phyloP scores from a whole-genome alignment of 495 filamentous ascomycete genomes.

The Penicillium canescens region DNA sequence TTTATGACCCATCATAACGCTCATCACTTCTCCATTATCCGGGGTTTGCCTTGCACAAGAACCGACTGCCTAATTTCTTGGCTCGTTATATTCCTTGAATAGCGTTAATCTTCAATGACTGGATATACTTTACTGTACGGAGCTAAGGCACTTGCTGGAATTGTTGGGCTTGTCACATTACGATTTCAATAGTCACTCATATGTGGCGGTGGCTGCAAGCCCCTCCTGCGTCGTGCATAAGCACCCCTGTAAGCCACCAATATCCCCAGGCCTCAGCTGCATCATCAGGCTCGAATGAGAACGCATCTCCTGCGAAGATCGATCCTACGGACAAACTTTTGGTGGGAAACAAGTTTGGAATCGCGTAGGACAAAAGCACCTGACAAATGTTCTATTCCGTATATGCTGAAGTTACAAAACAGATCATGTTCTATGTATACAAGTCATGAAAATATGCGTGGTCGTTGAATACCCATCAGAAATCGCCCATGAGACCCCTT shows the following conservation, averaged over 20 bases:
- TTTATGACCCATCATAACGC: neutral
- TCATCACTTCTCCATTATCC: neutral
- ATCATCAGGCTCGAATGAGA: neutral
- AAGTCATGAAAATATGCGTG: neutral
- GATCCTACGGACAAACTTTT: no score
- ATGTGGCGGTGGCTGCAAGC: neutral
- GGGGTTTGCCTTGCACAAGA: no score
- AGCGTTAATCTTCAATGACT: neutral
- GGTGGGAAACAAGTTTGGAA: neutral
- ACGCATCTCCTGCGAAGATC: neutral
- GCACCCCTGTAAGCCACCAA: constrained; percentile 6
- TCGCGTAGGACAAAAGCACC: neutral
- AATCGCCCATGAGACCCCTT: neutral
- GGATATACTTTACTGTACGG: neutral
- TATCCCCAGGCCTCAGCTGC: neutral
- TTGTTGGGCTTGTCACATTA: neutral
- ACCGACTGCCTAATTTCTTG: no score
- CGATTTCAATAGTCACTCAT: neutral
- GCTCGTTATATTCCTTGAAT: no score
- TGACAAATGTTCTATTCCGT: no score
- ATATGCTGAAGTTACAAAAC: neutral
- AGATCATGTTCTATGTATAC: neutral
- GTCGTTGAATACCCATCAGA: neutral
- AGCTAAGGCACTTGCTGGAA: neutral
- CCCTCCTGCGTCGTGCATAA: constrained; percentile 6